Evolutionary conservation across 192 early-diverging fungal species (phyloP), one percentile per base, ranked within the genome.

Genomic region (Podochytrium sp.): DNA sequence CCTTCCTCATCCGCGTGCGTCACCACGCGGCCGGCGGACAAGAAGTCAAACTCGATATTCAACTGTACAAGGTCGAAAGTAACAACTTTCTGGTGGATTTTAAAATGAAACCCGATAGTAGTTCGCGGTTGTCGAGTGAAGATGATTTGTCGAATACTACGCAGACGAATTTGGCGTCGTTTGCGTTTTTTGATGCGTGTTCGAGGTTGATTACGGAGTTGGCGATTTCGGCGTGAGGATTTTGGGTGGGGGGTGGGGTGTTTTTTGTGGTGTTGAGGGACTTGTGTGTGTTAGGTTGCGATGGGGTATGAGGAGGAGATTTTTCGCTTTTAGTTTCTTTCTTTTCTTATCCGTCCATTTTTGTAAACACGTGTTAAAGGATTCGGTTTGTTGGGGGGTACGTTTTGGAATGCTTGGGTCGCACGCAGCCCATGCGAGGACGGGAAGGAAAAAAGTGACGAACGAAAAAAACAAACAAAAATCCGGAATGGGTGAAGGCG

Each of bases 71-170:
- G 76, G 90, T 99, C 29, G 96, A 99, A 59, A 82, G 77, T 47
- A 89, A 94, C 72, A 97, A 93, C 75, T 98, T 94, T 77, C 80
- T 99, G 72, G 96, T 99, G 0, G 97, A 99, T 76, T 99, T 99
- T 71, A 96, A 96, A 78, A 92, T 71, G 69, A 71, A 71, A 33
- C 69, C 69, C 23, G 69, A 94, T 62, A 83, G 82, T 14, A 79
- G 81, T 10, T 70, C 83, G 5, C 23, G 69, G 27, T 6, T 27
- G 7, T n/a, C 32, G 25, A 40, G 40, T 49, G 43, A 41, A 23
- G 63, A 65, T 12, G 63, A 65, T 47, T 29, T 65, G 12, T 32
- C 33, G 18, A 59, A 40, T 23, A 77, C 77, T n/a, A 80, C 76
- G 49, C 84, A 84, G 65, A 53, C 47, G 14, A 73, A 69, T 73